Evolutionary conservation across 176 grass and related monocot species (phyloP).

Genomic region (Puya raimondii): DNA sequence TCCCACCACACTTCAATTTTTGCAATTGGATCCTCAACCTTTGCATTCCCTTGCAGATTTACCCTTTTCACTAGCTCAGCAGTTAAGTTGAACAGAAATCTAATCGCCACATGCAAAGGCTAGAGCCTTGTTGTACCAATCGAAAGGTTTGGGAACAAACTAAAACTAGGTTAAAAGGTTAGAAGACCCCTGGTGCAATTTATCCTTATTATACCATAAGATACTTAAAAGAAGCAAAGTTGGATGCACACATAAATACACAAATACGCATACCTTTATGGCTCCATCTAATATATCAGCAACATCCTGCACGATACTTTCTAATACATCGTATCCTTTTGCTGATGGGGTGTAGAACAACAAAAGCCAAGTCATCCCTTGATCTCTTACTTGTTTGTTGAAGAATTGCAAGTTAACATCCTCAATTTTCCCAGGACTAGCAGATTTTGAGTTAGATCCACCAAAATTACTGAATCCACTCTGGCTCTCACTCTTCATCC

Average conservation of each 20-base stretch:
- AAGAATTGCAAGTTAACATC: slow-evolving; percentile 60
- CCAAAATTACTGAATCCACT: slow-evolving; percentile 39
- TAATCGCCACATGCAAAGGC: slow-evolving; percentile 3
- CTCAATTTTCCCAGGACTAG: slow-evolving; percentile 36
- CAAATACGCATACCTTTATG: slow-evolving; percentile 32
- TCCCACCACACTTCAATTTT: no score
- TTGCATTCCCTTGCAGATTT: no score
- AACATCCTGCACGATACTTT: slow-evolving; percentile 60
- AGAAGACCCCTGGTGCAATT: no score
- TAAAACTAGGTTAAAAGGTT: no score
- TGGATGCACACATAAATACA: no score
- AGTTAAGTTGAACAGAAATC: no score
- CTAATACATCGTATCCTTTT: slow-evolving; percentile 43
- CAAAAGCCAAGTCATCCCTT: slow-evolving; percentile 83
- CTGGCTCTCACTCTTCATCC: slow-evolving; percentile 31
- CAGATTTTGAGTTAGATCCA: slow-evolving; percentile 33
- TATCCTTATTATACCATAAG: no score
- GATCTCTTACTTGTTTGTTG: slow-evolving; percentile 70
- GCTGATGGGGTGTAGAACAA: slow-evolving; percentile 62
- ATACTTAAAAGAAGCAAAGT: no score
- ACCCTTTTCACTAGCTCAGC: no score
- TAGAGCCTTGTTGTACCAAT: not conserved
- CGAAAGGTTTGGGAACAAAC: no score
- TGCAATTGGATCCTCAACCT: no score
- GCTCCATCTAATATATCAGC: slow-evolving; percentile 52